These are phyloP conservation scores for Brassica incana DNA, from an alignment of 345 rosid genomes.

Conservation along the genomic window DNA sequence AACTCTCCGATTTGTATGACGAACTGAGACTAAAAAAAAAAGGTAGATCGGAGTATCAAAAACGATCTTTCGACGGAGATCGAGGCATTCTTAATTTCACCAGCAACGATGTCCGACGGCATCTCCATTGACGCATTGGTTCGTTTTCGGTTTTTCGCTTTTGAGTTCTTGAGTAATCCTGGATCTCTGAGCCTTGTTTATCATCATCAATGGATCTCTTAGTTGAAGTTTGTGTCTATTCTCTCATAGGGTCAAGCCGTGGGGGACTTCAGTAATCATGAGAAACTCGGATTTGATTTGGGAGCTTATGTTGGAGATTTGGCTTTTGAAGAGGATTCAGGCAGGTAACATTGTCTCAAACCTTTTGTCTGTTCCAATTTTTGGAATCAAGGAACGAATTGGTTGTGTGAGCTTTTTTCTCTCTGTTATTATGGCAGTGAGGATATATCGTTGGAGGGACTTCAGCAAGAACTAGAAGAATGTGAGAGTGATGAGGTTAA, in stretches of 20 bases:
- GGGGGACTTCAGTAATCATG: constrained; percentile 37
- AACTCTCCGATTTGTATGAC: too few species aligned
- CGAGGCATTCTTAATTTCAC: not conserved
- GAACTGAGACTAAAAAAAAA: too few species aligned
- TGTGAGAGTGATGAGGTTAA: constrained; percentile 79
- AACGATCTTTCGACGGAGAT: not conserved
- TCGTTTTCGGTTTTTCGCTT: not conserved
- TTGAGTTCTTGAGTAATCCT: not conserved
- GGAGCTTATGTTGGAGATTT: constrained; percentile 88
- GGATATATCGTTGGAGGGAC: constrained; percentile 90
- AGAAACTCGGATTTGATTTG: constrained; percentile 62
- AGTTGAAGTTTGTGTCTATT: not conserved
- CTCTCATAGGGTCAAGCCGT: constrained; percentile 34
- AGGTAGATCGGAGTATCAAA: too few species aligned
- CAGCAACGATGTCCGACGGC: constrained; percentile 30
- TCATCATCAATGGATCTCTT: not conserved
- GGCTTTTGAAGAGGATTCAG: constrained; percentile 74
- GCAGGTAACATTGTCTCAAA: constrained; percentile 47
- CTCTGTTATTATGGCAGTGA: constrained; percentile 49
- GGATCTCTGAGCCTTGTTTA: not conserved
- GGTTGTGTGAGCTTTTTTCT: not conserved
- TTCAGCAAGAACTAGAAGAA: constrained; percentile 88
- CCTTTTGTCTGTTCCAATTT: not conserved
- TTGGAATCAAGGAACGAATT: too few species aligned
- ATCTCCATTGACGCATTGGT: constrained; percentile 33